phyloP scores from a whole-genome alignment of 306 rosid genomes.

The Quercus dentata region DNA sequence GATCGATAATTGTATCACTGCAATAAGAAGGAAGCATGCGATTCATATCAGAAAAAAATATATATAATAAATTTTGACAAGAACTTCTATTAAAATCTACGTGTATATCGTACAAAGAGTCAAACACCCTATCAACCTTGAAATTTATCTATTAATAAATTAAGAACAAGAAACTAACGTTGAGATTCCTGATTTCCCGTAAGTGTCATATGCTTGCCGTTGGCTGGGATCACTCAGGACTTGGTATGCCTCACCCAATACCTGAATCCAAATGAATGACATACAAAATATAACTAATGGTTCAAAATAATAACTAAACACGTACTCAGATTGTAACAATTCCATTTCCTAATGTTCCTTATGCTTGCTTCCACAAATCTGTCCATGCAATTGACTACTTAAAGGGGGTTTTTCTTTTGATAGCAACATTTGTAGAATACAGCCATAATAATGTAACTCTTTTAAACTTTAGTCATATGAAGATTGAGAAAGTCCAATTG shows the following conservation, averaged over 20 bases:
- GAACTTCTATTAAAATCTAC: neutral
- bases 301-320: neutral
- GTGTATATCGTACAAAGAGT: neutral
- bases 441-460: neutral
- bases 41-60: slow-evolving; percentile 19
- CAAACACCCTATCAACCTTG: slow-evolving; percentile 15
- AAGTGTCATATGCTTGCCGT: slow-evolving; percentile 87
- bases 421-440: no score
- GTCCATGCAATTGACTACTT: no score
- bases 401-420: no score
- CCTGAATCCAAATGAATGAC: slow-evolving; percentile 47
- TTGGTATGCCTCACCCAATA: slow-evolving; percentile 97
- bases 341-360: neutral
- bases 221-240: slow-evolving; percentile 85
- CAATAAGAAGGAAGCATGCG: slow-evolving; percentile 14
- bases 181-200: slow-evolving; percentile 92
- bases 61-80: neutral
- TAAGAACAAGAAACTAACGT: slow-evolving; percentile 55
- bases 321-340: neutral
- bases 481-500: no score
- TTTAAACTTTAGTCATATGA: no score
- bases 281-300: slow-evolving; percentile 9
- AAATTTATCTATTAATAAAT: neutral
- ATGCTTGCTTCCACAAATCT: no score
- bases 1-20: slow-evolving; percentile 95